A percentile compares a stretch with the other conserved stretches of the same genome.
Evolutionary conservation across 805 yeast species (phyloP).

Genomic region (Ogataea kodamae): DNA sequence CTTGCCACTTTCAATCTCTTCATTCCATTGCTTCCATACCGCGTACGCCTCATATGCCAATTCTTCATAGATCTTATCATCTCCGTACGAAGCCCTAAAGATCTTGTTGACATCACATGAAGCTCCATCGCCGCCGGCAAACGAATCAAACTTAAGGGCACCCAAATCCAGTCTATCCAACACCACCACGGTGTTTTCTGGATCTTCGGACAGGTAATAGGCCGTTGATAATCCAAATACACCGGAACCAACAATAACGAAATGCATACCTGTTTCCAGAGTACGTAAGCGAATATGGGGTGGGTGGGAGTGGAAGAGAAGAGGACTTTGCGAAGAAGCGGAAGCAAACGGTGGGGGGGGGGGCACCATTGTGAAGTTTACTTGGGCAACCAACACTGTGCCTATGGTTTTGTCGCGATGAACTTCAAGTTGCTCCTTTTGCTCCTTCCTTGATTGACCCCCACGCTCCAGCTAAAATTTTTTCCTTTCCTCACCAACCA

Average conservation of each 20-base stretch:
- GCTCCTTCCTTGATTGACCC: no score
- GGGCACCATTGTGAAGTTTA: no score
- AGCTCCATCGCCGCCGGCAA: slow-evolving; percentile 39
- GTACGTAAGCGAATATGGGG: no score
- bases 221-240: slow-evolving; percentile 53
- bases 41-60: slow-evolving; percentile 29
- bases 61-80: slow-evolving; percentile 34
- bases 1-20: slow-evolving; percentile 22
- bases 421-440: no score
- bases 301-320: no score
- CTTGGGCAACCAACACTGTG: no score
- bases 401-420: no score
- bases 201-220: slow-evolving; percentile 36
- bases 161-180: slow-evolving; percentile 36
- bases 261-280: no score
- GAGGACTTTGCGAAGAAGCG: no score
- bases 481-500: no score
- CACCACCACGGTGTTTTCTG: slow-evolving; percentile 36
- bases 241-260: slow-evolving; percentile 52
- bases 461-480: no score
- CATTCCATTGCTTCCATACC: slow-evolving; percentile 27
- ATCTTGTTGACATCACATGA: slow-evolving; percentile 40
- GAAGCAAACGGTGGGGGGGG: no score
- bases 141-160: slow-evolving; percentile 28
- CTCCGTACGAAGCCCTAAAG: slow-evolving; percentile 38